These are phyloP conservation scores for Nannochloropsis gaditana DNA, from an alignment of 108 stramenopile genomes.

Conservation along the genomic window DNA sequence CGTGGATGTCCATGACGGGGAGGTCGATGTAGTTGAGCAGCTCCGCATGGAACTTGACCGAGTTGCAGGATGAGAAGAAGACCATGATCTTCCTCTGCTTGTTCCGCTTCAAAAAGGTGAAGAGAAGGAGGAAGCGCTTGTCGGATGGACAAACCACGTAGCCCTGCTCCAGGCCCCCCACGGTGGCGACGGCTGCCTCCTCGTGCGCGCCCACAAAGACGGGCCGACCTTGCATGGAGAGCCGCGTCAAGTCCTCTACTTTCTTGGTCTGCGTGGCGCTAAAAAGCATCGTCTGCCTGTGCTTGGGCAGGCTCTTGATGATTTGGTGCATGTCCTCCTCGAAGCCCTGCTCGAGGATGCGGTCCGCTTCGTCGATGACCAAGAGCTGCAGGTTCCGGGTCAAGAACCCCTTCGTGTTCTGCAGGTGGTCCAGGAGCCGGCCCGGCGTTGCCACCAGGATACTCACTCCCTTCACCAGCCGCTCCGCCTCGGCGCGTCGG, in stretches of 20 bases:
- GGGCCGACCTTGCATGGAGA: constrained; percentile 79
- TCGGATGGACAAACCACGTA: constrained; percentile 95
- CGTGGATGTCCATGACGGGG: constrained; percentile 95
- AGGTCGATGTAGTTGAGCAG: constrained; percentile 97
- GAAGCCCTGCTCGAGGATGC: constrained; percentile 95
- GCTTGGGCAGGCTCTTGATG: constrained; percentile 84
- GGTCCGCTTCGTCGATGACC: constrained; percentile 97
- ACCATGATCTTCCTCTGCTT: constrained; percentile 96
- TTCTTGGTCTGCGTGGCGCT: constrained; percentile 97
- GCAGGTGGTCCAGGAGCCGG: constrained; percentile 91
- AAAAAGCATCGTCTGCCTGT: constrained; percentile 97
- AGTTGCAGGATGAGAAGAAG: constrained; percentile 96
- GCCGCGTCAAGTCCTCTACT: constrained; percentile 90
- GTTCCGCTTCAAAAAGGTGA: constrained; percentile 97
- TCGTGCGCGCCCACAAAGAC: constrained; percentile 89
- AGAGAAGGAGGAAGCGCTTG: constrained; percentile 91
- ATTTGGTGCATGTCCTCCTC: constrained; percentile 97
- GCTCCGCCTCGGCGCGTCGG: constrained; percentile 89
- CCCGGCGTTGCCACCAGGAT: constrained; percentile 95
- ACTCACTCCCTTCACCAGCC: constrained; percentile 89
- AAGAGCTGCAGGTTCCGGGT: constrained; percentile 80
- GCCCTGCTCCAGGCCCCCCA: constrained; percentile 89
- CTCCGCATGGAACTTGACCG: constrained; percentile 96
- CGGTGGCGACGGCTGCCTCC: constrained; percentile 75
- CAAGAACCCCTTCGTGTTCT: constrained; percentile 91